These are phyloP conservation scores for Populus hybrid DNA, from an alignment of 441 rosid genomes.

Conservation along the genomic window DNA sequence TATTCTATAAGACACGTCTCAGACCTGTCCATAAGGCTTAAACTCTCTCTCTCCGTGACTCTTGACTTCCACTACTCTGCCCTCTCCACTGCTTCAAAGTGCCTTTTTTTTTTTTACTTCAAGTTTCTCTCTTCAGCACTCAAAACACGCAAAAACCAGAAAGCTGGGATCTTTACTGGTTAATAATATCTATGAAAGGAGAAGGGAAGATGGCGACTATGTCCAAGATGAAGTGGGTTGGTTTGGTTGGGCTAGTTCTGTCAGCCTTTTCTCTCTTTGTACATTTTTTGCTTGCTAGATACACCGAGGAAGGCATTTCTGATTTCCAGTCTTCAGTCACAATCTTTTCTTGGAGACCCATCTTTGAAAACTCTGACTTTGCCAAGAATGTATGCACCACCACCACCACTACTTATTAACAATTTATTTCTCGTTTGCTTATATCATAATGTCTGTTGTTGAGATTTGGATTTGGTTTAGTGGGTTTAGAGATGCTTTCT, in stretches of 20 bases:
- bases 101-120: background rate
- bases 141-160: background rate
- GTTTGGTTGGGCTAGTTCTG: constrained; percentile 66
- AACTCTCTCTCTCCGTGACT: background rate
- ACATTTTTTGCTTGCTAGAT: constrained; percentile 85
- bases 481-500: constrained; percentile 16
- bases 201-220: constrained; percentile 68
- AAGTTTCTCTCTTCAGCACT: background rate
- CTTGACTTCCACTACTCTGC: constrained; percentile 7
- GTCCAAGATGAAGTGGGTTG: constrained; percentile 92
- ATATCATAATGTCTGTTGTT: background rate
- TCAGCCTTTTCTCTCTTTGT: constrained; percentile 71
- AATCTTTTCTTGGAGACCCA: constrained; percentile 95
- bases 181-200: constrained; percentile 48
- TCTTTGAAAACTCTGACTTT: constrained; percentile 62
- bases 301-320: constrained; percentile 60
- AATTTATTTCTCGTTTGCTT: background rate
- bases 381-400: constrained; percentile 36
- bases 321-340: constrained; percentile 78
- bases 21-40: constrained; percentile 1
- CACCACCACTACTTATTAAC: background rate
- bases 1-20: constrained; percentile 3
- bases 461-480: background rate
- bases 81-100: constrained; percentile 15
- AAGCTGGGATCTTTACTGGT: background rate